Evolutionary conservation across 257 asterid genomes (phyloP).

Genomic region (Sherardia arvensis): DNA sequence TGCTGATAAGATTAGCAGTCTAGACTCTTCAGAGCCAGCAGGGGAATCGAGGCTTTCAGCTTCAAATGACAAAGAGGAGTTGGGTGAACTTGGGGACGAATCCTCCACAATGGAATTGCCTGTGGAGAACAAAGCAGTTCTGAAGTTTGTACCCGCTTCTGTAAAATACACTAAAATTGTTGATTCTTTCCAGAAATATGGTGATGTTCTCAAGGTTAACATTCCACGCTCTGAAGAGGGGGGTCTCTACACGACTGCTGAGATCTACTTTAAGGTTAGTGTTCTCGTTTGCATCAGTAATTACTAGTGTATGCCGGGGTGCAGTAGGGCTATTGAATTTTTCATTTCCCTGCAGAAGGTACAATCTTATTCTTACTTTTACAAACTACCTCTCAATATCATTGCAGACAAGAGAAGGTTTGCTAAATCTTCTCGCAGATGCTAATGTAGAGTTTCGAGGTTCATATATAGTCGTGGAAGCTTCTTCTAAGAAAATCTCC

Average conservation of each 20-base stretch:
- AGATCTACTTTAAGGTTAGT: conserved; percentile 43
- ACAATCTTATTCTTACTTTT: neutral
- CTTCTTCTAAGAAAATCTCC: conserved; percentile 16
- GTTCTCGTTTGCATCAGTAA: neutral
- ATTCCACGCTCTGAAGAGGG: conserved; percentile 9
- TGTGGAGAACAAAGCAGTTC: conserved; percentile 25
- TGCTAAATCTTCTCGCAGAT: conserved; percentile 24
- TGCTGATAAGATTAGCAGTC: conserved; percentile 15
- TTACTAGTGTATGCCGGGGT: neutral
- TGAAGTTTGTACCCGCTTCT: conserved; percentile 24
- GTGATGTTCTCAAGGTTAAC: conserved; percentile 31
- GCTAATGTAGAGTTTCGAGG: neutral
- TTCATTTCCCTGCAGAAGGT: neutral
- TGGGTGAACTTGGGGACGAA: conserved; percentile 13
- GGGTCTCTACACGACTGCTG: conserved; percentile 23
- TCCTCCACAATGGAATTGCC: conserved; percentile 11
- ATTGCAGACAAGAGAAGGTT: conserved; percentile 38
- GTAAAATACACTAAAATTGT: neutral
- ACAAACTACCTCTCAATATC: neutral
- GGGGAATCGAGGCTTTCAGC: conserved; percentile 6
- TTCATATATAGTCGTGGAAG: conserved; percentile 23
- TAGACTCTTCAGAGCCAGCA: conserved; percentile 11
- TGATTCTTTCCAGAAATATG: conserved; percentile 17
- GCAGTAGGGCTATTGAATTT: neutral
- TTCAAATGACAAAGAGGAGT: conserved; percentile 16